phyloP scores from a whole-genome alignment of 2,329 filamentous ascomycete species.

The Penicillium sp. region DNA sequence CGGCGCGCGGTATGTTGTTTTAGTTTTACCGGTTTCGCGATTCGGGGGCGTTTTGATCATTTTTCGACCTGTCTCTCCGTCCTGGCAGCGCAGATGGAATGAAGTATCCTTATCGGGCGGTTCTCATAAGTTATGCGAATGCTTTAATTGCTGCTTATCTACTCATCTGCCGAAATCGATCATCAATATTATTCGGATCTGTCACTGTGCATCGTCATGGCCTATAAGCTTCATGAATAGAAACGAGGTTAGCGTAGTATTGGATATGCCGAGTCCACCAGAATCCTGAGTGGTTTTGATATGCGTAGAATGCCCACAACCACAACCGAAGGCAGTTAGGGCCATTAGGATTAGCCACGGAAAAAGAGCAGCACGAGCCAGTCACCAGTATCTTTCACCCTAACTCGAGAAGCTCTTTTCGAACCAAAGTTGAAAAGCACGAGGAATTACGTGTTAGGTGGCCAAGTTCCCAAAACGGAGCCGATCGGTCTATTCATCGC shows the following conservation, averaged over 20 bases:
- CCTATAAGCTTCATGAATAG: too few relatives aligned
- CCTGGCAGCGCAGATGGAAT: neutral
- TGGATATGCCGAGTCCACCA: too few relatives aligned
- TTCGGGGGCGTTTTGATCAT: slow-evolving; percentile 17
- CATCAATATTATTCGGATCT: neutral
- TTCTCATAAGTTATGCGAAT: too few relatives aligned
- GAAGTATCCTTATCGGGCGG: neutral
- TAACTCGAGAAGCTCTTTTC: neutral
- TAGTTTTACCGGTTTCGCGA: slow-evolving; percentile 4
- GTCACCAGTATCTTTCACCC: too few relatives aligned
- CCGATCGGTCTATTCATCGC: neutral
- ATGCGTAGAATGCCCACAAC: too few relatives aligned
- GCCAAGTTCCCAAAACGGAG: neutral
- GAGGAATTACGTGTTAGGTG: neutral
- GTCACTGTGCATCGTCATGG: neutral
- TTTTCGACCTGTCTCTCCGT: neutral
- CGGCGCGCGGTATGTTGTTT: slow-evolving; percentile 19
- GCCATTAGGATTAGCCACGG: too few relatives aligned
- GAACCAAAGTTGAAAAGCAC: neutral
- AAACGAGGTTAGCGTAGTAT: too few relatives aligned
- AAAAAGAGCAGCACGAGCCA: too few relatives aligned
- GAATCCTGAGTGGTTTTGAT: too few relatives aligned
- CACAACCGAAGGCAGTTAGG: too few relatives aligned
- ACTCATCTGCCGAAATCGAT: neutral
- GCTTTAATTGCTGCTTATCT: neutral